Base-by-base conservation (phyloP, 208 protist species). In the Crithidia expoeki region DNA sequence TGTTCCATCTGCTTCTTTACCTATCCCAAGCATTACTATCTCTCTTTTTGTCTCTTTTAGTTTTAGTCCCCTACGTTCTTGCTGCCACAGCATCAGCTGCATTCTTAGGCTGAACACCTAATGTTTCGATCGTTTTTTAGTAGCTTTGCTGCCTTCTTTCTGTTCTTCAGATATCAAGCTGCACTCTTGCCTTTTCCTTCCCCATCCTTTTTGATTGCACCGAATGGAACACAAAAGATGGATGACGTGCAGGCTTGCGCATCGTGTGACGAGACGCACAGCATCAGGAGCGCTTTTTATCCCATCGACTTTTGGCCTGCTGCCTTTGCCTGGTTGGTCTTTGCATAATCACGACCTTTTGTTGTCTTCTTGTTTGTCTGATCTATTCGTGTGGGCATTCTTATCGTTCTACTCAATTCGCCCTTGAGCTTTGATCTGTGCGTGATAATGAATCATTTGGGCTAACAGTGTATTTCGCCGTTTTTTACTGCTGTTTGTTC, bases 121-220 rank as follows among this genome's bases (percentile, higher is more conserved):
- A n/a, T n/a, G n/a, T n/a, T n/a, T n/a, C n/a, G n/a, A n/a, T n/a
- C n/a, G n/a, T n/a, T n/a, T n/a, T n/a, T n/a, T n/a, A 38, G 4
- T 32, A 6, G 28, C 51, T 28, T 64, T 12, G 32, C 2, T 46
- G 56, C 33, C 36, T 25, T 46, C n/a, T 44, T 12, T 46, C 21
- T 46, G 10, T 44, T 61, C 5, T 34, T n/a, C 6, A 61, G 7
- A 10, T 36, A 44, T 61, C 12, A 27, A 10, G 40, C 19, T 44
- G 32, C 36, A 40, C 36, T 12, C 72, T 46, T 30, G 10, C 12
- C 32, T 57, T 57, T 30, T 64, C 56, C 60, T 60, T 50, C 36
- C n/a, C 65, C 36, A 12, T 14, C 36, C 36, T 40, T 40, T 12
- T 40, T 12, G 36, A 40, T 40, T 40, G 36, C 36, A 40, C 12